Evolutionary conservation across 768 basidiomycete genomes (phyloP), one percentile per base, ranked within the genome.

Genomic region (Piloderma croceum): DNA sequence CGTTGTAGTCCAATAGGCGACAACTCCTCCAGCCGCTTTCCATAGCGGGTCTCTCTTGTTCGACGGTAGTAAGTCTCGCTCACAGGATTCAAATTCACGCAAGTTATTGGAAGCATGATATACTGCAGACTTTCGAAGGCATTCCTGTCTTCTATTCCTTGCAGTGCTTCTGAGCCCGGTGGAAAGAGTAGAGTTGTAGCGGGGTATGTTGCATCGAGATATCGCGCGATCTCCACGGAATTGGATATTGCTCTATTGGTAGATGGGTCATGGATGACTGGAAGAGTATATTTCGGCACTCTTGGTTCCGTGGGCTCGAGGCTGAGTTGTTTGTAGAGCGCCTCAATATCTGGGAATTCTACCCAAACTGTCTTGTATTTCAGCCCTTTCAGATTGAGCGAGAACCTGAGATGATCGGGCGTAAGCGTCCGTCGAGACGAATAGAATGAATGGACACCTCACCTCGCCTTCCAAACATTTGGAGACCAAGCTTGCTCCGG

Each of bases 141-240:
- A 1, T 54, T 55, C 36, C n/a, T n/a, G n/a, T n/a, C n/a, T n/a
- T n/a, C n/a, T n/a, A n/a, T n/a, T n/a, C n/a, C n/a, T 29, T 74
- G 60, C 7, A 77, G 52, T 1, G 64, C 66, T 20, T 55, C 51
- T 1, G 61, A 63, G 13, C 65, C 68, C 3, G 38, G 17, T 0
- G 67, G 69, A 45, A 75, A 52, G 15, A 76, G 48, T 6, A 35
- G 47, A 2, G 67, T 68, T 1, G 67, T 62, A 35, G 62, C 54
- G 0, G 76, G 72, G 47, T 76, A 79, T 1, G 63, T 60, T 2
- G 59, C 54, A 40, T 79, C 77, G 41, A 79, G 62, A 52, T 79
- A 76, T 12, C 60, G 46, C 1, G 71, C 74, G 41, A 80, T 78
- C 23, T 45, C 49, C 27, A 57, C 46, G 0, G 76, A 76, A 23